A percentile compares a stretch with the other conserved stretches of the same genome.
These are phyloP conservation scores for Quercus alba DNA, from an alignment of 306 rosid genomes.

Conservation along the genomic window DNA sequence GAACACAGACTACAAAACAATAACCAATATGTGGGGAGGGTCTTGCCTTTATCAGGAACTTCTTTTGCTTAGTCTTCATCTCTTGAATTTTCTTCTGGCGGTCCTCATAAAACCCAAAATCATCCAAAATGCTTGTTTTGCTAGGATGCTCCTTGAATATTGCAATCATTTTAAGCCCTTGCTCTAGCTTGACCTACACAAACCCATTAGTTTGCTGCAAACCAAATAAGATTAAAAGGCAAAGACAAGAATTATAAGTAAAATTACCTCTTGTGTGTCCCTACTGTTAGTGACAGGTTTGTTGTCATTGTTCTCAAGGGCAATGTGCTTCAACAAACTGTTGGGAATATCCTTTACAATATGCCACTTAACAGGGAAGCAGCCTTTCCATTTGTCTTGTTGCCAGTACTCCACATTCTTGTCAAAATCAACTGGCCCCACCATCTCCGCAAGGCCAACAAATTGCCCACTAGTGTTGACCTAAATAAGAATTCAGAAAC, in stretches of 20 bases:
- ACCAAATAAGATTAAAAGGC: neutral
- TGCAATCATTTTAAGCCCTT: constrained; percentile 64
- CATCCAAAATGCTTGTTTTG: constrained; percentile 87
- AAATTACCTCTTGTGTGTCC: constrained; percentile 90
- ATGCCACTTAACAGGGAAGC: constrained; percentile 96
- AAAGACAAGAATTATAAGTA: neutral
- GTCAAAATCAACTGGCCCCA: constrained; percentile 90
- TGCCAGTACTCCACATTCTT: constrained; percentile 95
- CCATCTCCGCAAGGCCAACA: constrained; percentile 95
- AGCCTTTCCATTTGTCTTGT: constrained; percentile 98
- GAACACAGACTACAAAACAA: neutral
- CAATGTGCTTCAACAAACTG: constrained; percentile 87
- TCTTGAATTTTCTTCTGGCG: constrained; percentile 90
- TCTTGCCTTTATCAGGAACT: constrained; percentile 71
- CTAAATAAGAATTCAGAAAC: constrained; percentile 27
- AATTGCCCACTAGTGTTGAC: constrained; percentile 98
- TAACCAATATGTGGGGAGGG: too few relatives aligned
- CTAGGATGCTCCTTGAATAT: constrained; percentile 79
- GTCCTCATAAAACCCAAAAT: constrained; percentile 78
- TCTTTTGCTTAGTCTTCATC: constrained; percentile 82
- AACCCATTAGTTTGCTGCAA: neutral
- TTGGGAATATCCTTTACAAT: constrained; percentile 93
- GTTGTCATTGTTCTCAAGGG: constrained; percentile 90
- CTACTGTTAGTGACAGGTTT: constrained; percentile 95
- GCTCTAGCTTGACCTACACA: constrained; percentile 72